Evolutionary conservation across 169 alveolate species (phyloP), one percentile per base, ranked within the genome.

Genomic region (Plasmodium coatneyi): DNA sequence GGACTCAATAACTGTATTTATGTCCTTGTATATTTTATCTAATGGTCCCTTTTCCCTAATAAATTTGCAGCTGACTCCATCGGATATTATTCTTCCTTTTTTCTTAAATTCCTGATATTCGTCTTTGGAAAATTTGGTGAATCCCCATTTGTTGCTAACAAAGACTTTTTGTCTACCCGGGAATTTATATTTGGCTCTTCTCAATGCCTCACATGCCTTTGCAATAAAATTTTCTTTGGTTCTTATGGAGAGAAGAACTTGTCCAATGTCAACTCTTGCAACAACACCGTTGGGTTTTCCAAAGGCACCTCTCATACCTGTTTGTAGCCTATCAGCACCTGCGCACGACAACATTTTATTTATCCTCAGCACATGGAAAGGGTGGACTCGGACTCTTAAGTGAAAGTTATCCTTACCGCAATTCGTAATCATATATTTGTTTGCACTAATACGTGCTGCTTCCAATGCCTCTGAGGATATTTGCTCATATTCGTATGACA

Each of bases 301-400:
- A 95, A 98, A 99, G 90, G 99, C 99, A 41, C 99, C 99, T 95
- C 99, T 98, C 99, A 99, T 99, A 95, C 99, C 99, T n/a, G 99
- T 98, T 95, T 99, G 99, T 76, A 99, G 99, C 96, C 99, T 97
- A 98, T 99, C 99, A 49, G 99, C 99, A 80, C 99, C 99, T 49
- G 99, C 99, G 96, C 99, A 99, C 66, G 99, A 98, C 97, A 99
- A 99, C 99, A 99, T 99, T 95, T 99, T 99, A 98, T 99, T 99
- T 97, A 99, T 99, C 92, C 99, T 99, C 91, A 99, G 96, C 83
- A 99, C 99, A 97, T 99, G 99, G 99, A 98, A 99, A 25, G 99
- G 99, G 95, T 99, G 99, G 5, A 98, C 99, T 93, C 99, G 97
- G 83, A 99, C 97, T 95, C 99, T 98, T 95, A 99, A 95, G 97